Evolutionary conservation across 352 stramenopile genomes (phyloP), one percentile per base, ranked within the genome.

Genomic region (Bremia lactucae): DNA sequence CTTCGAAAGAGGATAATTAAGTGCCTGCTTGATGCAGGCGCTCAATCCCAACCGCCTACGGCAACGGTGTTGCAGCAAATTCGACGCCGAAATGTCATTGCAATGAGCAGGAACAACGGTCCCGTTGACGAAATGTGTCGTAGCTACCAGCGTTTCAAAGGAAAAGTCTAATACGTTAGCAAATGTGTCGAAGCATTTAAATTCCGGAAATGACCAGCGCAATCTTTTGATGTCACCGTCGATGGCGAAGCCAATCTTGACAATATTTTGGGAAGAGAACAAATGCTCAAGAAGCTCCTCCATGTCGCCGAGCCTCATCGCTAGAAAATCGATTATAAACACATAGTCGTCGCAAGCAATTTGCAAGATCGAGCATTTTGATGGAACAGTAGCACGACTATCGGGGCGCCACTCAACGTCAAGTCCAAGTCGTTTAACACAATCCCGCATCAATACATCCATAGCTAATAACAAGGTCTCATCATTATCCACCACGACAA

Each of bases 321-420:
- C 60, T 31, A 80, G 16, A 1, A 85, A 52, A 37, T 87, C 75
- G 39, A 83, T 83, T 13, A 87, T 58, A 36, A 87, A 85, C 13
- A 77, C 66, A 34, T 79, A 67, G 16, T 60, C 59, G n/a, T 68
- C 59, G 24, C 72, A 87, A 19, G 75, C 72, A 33, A 85, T 57
- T 40, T 85, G 72, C 24, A 87, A 58, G 25, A 85, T 65, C 0
- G 75, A 75, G 43, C 70, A 83, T 29, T 73, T 74, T 4, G 74
- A 84, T 34, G 77, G 71, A 15, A 61, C 44, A 14, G 59, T 44
- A 2, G 57, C 64, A 35, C 52, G 47, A 4, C 49, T 51, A 40
- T 87, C 75, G 2, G 72, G 72, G 4, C 72, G 67, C 75, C 75
- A 87, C 40, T 87, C 75, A 9, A 67, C 72, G 21, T 87, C 75